Conservation (phyloP, 2,329 filamentous ascomycete species). For the Gaeumannomyces sp. region DNA sequence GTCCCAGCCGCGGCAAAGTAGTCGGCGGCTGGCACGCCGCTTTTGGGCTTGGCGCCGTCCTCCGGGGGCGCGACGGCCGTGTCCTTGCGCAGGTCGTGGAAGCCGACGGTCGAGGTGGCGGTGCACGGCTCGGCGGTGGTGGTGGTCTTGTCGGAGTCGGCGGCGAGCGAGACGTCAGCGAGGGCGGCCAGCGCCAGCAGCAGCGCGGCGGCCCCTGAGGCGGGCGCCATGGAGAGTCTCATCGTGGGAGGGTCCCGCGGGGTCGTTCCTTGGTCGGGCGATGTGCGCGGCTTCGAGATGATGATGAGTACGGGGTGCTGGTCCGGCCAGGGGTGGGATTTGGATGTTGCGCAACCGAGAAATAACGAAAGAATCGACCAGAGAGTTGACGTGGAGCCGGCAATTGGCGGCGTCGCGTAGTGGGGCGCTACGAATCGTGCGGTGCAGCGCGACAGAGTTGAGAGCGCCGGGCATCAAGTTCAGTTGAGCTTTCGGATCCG, state of each 20-base stretch:
- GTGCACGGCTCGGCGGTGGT: constrained; percentile 45
- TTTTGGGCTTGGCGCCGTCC: constrained; percentile 38
- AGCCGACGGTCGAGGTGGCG: constrained; percentile 49
- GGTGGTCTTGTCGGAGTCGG: constrained; percentile 29
- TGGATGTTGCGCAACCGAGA: neutral
- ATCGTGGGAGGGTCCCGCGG: too few species aligned
- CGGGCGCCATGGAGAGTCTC: too few species aligned
- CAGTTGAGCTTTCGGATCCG: neutral
- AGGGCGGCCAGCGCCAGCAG: constrained; percentile 1
- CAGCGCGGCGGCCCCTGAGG: neutral
- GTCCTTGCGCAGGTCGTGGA: constrained; percentile 53
- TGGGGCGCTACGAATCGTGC: neutral
- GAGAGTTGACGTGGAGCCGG: neutral
- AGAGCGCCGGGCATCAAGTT: too few species aligned
- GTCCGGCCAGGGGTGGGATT: neutral
- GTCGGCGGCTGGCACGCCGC: constrained; percentile 38
- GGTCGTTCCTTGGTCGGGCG: neutral
- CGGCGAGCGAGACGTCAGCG: neutral
- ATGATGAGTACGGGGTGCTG: neutral
- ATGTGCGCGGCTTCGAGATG: neutral
- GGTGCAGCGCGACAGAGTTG: neutral
- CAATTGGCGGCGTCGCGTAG: neutral
- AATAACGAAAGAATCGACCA: neutral
- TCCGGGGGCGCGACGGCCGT: constrained; percentile 39
- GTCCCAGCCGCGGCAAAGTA: constrained; percentile 68